Evolutionary conservation across 257 asterid species (phyloP).

Genomic region (Salvia hispanica): DNA sequence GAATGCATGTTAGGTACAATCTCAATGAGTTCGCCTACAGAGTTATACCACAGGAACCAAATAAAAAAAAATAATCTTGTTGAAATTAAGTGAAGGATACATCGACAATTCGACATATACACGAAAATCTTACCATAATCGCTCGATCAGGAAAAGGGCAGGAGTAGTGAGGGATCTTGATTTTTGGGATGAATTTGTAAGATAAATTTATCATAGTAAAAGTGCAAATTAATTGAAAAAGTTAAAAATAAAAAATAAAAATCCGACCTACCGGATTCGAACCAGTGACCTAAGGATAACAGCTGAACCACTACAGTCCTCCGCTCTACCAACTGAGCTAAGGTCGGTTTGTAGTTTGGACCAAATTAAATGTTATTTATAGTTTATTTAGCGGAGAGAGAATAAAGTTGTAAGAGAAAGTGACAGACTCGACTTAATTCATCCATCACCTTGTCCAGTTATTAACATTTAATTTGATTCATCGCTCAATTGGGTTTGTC

Average conservation of each 20-base stretch:
- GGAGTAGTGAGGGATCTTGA: constrained; percentile 22
- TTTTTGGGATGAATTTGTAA: background rate
- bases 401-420: too few species aligned
- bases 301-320: constrained; percentile 51
- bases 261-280: constrained; percentile 96
- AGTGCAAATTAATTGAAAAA: background rate
- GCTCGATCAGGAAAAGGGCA: constrained; percentile 13
- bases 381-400: too few species aligned
- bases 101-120: background rate
- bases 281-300: constrained; percentile 87
- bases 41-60: background rate
- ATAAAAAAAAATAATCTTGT: background rate
- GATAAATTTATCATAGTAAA: background rate
- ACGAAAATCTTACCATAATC: constrained; percentile 39
- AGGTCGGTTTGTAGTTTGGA: constrained; percentile 25
- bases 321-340: constrained; percentile 76
- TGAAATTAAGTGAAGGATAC: background rate
- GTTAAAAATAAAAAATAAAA: background rate
- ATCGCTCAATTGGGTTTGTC: too few species aligned
- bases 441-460: too few species aligned
- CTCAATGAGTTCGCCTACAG: constrained; percentile 61
- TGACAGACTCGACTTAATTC: too few species aligned
- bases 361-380: too few species aligned
- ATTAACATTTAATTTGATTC: too few species aligned
- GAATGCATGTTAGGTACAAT: constrained; percentile 73